phyloP scores from a whole-genome alignment of 2,329 filamentous ascomycete genomes.

The Claviceps cyperi region DNA sequence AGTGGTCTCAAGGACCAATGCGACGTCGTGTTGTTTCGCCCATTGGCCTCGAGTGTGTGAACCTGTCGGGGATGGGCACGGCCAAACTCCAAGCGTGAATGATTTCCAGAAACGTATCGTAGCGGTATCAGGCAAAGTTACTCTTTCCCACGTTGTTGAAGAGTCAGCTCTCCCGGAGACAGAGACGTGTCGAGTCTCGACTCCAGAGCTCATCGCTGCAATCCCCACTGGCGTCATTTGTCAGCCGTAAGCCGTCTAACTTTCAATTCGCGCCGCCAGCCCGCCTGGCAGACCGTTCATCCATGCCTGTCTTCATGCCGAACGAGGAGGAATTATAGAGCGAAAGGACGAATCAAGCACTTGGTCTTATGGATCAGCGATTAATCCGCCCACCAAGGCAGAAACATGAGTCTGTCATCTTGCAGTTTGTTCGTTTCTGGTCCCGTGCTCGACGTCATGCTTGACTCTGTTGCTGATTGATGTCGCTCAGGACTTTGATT shows the following conservation, averaged over 20 bases:
- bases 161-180: background rate
- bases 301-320: background rate
- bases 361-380: slow-evolving; percentile 6
- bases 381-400: slow-evolving; percentile 22
- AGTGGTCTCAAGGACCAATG: background rate
- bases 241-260: background rate
- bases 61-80: background rate
- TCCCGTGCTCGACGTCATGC: background rate
- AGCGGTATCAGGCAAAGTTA: background rate
- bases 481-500: slow-evolving; percentile 55
- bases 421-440: slow-evolving; percentile 59
- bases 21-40: background rate
- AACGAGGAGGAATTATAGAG: background rate
- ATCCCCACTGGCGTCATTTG: background rate
- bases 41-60: background rate
- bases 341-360: background rate
- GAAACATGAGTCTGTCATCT: slow-evolving; percentile 53
- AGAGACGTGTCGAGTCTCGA: background rate
- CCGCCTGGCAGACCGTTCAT: background rate
- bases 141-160: background rate
- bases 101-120: background rate
- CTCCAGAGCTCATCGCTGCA: background rate
- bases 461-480: background rate
- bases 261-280: background rate
- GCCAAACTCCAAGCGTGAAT: background rate